Evolutionary conservation across 768 basidiomycete genomes (phyloP).

Genomic region (Lactifluus pinguis): DNA sequence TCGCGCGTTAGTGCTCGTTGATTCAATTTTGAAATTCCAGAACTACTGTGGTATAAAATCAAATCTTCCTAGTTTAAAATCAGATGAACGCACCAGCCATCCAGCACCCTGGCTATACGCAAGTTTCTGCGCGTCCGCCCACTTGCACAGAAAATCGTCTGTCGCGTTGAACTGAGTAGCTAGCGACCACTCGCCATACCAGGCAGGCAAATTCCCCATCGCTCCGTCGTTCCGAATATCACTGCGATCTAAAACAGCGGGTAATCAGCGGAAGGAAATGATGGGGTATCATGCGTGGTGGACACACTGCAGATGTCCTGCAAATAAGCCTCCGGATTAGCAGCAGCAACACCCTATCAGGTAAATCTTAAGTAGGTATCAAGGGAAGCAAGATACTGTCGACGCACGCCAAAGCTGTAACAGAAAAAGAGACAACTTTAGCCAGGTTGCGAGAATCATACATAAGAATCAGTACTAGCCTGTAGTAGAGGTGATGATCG

Average conservation of each 20-base stretch:
- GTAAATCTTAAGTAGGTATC: neutral
- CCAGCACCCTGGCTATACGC: slow-evolving; percentile 51
- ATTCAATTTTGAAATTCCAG: slow-evolving; percentile 73
- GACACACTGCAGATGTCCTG: slow-evolving; percentile 58
- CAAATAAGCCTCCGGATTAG: slow-evolving; percentile 58
- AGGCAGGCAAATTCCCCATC: slow-evolving; percentile 38
- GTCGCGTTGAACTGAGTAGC: slow-evolving; percentile 56
- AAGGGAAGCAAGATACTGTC: neutral
- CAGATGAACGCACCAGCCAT: slow-evolving; percentile 47
- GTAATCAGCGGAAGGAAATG: neutral
- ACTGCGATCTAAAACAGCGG: slow-evolving; percentile 41
- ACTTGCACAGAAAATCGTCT: slow-evolving; percentile 49
- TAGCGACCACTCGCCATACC: slow-evolving; percentile 55
- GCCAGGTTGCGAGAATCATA: no score
- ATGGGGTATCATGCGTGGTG: no score
- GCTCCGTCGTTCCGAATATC: slow-evolving; percentile 43
- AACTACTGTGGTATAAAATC: slow-evolving; percentile 28
- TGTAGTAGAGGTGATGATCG: no score
- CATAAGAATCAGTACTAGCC: no score
- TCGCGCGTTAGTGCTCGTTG: slow-evolving; percentile 40
- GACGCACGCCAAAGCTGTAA: slow-evolving; percentile 48
- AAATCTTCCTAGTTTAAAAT: neutral
- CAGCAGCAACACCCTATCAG: slow-evolving; percentile 56
- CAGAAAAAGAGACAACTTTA: no score
- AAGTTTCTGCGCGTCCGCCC: slow-evolving; percentile 72